Conservation (phyloP, 2,329 filamentous ascomycete genomes). For the Colletotrichum sp. region DNA sequence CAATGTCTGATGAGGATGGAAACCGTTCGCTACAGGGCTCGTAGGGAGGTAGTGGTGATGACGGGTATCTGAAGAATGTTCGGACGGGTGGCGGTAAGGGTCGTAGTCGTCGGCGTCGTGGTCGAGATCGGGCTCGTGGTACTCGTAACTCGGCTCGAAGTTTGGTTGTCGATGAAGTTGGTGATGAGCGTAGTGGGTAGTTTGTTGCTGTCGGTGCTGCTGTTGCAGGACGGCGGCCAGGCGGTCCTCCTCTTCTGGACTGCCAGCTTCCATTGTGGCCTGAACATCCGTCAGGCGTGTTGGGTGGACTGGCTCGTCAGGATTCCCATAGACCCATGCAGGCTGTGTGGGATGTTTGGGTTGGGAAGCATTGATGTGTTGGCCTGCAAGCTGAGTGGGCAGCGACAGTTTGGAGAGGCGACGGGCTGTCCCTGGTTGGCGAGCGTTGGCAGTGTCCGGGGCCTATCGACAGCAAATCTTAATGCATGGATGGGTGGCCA, state of each 20-base stretch:
- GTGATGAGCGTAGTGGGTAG: conserved; percentile 29
- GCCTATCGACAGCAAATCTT: conserved; percentile 23
- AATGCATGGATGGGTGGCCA: conserved; percentile 20
- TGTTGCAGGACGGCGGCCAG: conserved; percentile 28
- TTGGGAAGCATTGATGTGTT: conserved; percentile 52
- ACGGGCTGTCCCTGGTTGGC: conserved; percentile 22
- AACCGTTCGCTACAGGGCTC: conserved; percentile 24
- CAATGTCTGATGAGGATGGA: conserved; percentile 12
- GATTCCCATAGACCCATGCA: conserved; percentile 48
- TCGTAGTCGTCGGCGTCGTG: conserved; percentile 28
- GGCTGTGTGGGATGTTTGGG: conserved; percentile 36
- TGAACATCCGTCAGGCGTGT: conserved; percentile 49
- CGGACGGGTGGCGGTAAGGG: conserved; percentile 27
- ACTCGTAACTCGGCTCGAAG: conserved; percentile 27
- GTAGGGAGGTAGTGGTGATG: conserved; percentile 27
- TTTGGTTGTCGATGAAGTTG: conserved; percentile 26
- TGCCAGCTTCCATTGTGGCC: conserved; percentile 55
- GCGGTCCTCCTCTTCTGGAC: conserved; percentile 48
- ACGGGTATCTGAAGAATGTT: conserved; percentile 16
- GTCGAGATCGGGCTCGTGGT: conserved; percentile 31
- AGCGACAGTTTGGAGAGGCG: conserved; percentile 26
- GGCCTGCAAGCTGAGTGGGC: conserved; percentile 41
- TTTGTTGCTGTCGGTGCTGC: conserved; percentile 33
- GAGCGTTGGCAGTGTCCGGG: conserved; percentile 19
- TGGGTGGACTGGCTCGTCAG: conserved; percentile 45